Evolutionary conservation across 768 basidiomycete genomes (phyloP).

Genomic region (Pulveroboletus sp.): DNA sequence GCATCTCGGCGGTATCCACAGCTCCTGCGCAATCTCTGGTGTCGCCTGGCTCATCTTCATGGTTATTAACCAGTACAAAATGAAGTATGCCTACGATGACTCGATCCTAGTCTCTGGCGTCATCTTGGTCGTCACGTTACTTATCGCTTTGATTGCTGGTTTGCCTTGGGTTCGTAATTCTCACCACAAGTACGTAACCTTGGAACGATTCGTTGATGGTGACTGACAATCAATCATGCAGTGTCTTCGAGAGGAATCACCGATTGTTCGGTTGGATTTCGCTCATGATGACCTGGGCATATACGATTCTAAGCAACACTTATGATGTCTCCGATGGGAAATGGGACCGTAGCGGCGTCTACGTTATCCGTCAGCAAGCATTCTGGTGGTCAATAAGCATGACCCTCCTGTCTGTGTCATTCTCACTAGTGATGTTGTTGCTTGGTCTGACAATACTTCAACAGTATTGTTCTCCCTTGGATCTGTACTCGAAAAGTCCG

Average conservation of each 20-base stretch:
- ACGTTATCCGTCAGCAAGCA: constrained; percentile 62
- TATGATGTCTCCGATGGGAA: constrained; percentile 50
- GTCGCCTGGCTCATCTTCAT: constrained; percentile 66
- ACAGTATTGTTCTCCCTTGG: constrained; percentile 70
- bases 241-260: constrained; percentile 77
- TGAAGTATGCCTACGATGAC: constrained; percentile 45
- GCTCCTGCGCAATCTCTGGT: constrained; percentile 68
- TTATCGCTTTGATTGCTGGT: constrained; percentile 58
- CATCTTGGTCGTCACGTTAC: constrained; percentile 51
- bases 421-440: background rate
- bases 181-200: constrained; percentile 63
- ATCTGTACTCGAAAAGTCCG: constrained; percentile 66
- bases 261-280: constrained; percentile 74
- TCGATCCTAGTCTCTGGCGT: constrained; percentile 60
- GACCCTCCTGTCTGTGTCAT: constrained; percentile 58
- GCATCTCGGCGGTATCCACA: constrained; percentile 80
- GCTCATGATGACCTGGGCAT: constrained; percentile 54
- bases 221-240: constrained; percentile 22
- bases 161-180: constrained; percentile 78
- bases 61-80: constrained; percentile 51
- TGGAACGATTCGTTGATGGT: background rate
- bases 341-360: constrained; percentile 53
- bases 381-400: constrained; percentile 75
- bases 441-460: constrained; percentile 1
- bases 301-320: constrained; percentile 61